These are phyloP conservation scores for Claviceps capensis DNA, from an alignment of 2,329 filamentous ascomycete species.

Conservation along the genomic window DNA sequence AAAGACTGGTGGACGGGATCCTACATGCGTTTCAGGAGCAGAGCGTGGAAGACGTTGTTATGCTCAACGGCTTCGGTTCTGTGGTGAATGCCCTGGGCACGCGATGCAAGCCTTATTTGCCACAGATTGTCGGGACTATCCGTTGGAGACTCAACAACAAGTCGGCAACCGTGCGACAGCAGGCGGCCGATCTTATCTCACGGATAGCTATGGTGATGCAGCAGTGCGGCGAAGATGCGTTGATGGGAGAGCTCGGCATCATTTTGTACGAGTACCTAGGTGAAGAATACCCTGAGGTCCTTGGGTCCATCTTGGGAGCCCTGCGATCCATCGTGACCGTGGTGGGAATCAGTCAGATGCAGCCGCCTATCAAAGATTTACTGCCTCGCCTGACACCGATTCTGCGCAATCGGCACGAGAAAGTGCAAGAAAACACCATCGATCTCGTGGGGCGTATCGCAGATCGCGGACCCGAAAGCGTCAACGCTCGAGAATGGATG, in stretches of 20 bases:
- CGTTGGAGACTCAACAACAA: constrained; percentile 97
- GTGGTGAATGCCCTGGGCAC: constrained; percentile 91
- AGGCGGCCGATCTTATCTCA: constrained; percentile 91
- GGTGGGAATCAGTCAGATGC: constrained; percentile 95
- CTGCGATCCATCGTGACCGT: constrained; percentile 94
- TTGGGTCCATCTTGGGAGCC: constrained; percentile 90
- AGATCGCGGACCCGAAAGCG: constrained; percentile 88
- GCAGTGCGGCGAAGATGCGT: constrained; percentile 88
- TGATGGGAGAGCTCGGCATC: constrained; percentile 89
- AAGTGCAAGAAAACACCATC: constrained; percentile 98
- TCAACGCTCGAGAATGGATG: constrained; percentile 99
- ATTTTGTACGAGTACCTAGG: constrained; percentile 96
- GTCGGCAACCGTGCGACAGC: constrained; percentile 88
- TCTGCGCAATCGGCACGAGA: constrained; percentile 93
- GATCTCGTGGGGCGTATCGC: constrained; percentile 96
- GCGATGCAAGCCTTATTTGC: constrained; percentile 89
- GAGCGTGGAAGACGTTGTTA: constrained; percentile 86
- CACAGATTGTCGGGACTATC: constrained; percentile 93
- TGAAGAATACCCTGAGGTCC: constrained; percentile 95
- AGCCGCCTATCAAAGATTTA: constrained; percentile 92
- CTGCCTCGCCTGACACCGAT: constrained; percentile 95
- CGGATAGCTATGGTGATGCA: constrained; percentile 98
- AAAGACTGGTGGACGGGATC: constrained; percentile 88
- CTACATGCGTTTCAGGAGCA: constrained; percentile 96
- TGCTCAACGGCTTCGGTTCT: constrained; percentile 95